Conservation (phyloP, 1,284 basidiomycete species). For the Ceratobasidium sp. region DNA sequence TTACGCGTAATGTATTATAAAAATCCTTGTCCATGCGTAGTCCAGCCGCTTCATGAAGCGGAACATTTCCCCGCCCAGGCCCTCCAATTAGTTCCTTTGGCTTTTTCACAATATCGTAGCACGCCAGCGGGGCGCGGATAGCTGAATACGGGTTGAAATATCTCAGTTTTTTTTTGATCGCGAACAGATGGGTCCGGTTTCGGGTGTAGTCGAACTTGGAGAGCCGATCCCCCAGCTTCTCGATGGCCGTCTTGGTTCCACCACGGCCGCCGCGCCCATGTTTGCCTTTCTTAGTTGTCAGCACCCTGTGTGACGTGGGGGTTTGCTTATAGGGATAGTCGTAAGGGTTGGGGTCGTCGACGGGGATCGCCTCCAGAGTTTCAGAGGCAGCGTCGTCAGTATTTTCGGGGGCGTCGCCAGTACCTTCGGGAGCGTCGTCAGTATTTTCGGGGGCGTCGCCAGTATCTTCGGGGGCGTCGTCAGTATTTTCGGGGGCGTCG, state of each 20-base stretch:
- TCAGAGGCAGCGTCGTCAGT: too few species aligned
- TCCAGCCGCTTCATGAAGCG: constrained; percentile 8
- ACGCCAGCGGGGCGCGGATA: background rate
- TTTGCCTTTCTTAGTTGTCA: background rate
- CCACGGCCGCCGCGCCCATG: background rate
- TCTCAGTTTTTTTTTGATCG: background rate
- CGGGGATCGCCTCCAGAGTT: too few species aligned
- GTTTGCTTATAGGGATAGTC: background rate
- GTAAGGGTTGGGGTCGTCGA: background rate
- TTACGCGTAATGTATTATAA: background rate
- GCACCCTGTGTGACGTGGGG: background rate
- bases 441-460: too few species aligned
- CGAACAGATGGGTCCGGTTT: background rate
- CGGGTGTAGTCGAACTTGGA: background rate
- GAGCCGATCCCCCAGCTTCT: background rate
- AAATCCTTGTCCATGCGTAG: background rate
- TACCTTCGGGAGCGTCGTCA: too few species aligned
- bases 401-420: too few species aligned
- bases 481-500: too few species aligned
- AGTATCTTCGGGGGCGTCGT: too few species aligned
- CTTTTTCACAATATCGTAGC: background rate
- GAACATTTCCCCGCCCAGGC: background rate
- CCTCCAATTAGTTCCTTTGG: background rate
- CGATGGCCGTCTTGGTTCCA: background rate
- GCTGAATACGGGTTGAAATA: background rate